Evolutionary conservation across 2,329 filamentous ascomycete species (phyloP), one percentile per base, ranked within the genome.

Genomic region (Claviceps cyperi): DNA sequence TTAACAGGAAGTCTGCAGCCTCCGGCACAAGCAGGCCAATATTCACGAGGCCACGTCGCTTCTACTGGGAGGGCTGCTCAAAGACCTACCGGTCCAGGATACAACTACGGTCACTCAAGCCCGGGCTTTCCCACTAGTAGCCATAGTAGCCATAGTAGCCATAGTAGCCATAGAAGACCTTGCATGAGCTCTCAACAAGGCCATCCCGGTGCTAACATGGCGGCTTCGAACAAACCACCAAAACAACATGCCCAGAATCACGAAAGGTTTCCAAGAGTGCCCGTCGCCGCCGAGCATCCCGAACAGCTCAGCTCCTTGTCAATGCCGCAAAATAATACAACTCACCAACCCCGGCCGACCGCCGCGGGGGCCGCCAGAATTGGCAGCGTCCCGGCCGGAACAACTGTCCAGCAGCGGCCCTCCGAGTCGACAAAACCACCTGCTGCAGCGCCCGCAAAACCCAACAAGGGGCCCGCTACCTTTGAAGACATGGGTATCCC

Each of bases 401-500:
- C 61, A 45, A 43, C 56, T 49, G 45, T 47, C 22, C 51, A 52
- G 17, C 52, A 52, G n/a, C 43, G 51, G 11, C 53, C 53, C 11
- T 17, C 40, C 8, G 52, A 49, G n/a, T 5, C 32, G 21, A 4
- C 32, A 11, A 53, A 17, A 41, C 47, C 7, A 40, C 63, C 55
- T 50, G 58, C 58, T 52, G 58, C 62, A 41, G 57, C 65, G 57
- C 19, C 61, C n/a, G 58, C 65, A 43, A 64, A 67, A n/a, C 64
- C 66, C 3, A 68, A 70, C 47, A 86, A 89, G 62, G 92, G 91
- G 11, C 91, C 92, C 1, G 87, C 92, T 59, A 97, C 92, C 0
- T 98, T 98, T 65, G 91, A 96, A 63, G 90, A 94, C 63, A 98
- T 98, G 92, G 92, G 92, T 39, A 91, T 98, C 58, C 87, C 89